phyloP scores from a whole-genome alignment of 2,329 filamentous ascomycete species.

The Clonostachys sp. region DNA sequence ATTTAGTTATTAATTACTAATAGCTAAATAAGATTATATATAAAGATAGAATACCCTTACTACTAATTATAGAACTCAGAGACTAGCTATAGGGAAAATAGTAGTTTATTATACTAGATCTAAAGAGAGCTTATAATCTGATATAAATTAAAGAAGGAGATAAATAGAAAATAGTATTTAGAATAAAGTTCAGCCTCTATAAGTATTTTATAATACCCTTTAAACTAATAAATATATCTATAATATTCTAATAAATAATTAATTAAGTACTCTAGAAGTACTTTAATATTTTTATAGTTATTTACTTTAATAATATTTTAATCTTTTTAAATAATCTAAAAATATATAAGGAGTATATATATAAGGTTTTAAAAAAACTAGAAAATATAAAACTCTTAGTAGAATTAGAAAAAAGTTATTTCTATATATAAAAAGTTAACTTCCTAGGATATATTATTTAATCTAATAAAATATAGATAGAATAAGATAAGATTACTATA shows the following conservation, averaged over 20 bases:
- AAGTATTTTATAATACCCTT: slow-evolving; percentile 25
- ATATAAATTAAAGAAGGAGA: slow-evolving; percentile 18
- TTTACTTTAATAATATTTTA: not conserved
- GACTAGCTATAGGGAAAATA: slow-evolving; percentile 8
- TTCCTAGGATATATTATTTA: not conserved
- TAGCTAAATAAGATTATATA: slow-evolving; percentile 15
- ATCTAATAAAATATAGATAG: not conserved
- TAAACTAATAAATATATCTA: slow-evolving; percentile 10
- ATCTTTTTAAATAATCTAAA: not conserved
- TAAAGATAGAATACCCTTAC: slow-evolving; percentile 13
- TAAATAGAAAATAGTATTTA: slow-evolving; percentile 25
- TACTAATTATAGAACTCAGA: slow-evolving; percentile 14
- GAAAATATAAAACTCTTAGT: too few species aligned
- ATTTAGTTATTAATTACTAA: slow-evolving; percentile 15
- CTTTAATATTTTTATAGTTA: not conserved
- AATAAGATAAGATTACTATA: not conserved
- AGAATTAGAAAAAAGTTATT: not conserved
- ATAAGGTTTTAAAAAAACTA: not conserved
- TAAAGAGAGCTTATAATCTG: slow-evolving; percentile 17
- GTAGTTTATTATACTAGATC: slow-evolving; percentile 7
- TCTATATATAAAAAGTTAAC: not conserved
- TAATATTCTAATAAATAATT: not conserved
- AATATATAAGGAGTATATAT: not conserved
- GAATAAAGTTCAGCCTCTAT: slow-evolving; percentile 19
- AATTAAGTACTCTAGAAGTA: not conserved